Evolutionary conservation across 192 early-diverging fungal genomes (phyloP), one percentile per base, ranked within the genome.

Genomic region (Haplosporangium gracile): DNA sequence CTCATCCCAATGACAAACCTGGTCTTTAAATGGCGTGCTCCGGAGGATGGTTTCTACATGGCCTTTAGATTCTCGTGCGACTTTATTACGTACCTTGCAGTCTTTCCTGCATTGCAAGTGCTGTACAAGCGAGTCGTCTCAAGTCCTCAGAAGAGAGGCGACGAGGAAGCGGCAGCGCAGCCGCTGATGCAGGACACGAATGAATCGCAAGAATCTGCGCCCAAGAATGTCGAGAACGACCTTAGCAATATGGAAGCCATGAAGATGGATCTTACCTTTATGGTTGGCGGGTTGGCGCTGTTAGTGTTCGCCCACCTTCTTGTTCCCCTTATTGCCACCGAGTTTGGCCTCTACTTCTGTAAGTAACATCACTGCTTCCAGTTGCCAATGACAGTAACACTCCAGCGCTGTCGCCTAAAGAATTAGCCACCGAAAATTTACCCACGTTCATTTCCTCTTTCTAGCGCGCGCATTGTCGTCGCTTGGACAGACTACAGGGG

Each of bases 1-100:
- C 47, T 80, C 34, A 60, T 72, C 26, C 65, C 74, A 0, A 42
- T 81, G 72, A 81, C 74, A 6, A 81, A 71, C 40, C 68, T 75
- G 24, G 32, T 81, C 2, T 81, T 81, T 29, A 20, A 60, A 5
- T 76, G 80, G 80, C 34, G 15, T 7, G 43, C 63, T 1, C 57
- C 42, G 2, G 74, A 81, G n/a, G 74, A 81, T 16, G 68, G 74
- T 22, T 36, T 75, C 47, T 81, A 51, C 51, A 22, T 16, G n/a
- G 70, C 80, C 5, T 74, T 74, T 51, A 4, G 10, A 15, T 74
- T 16, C 34, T 11, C 20, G 1, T 75, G 47, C 34, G 8, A 60
- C 2, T 40, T 74, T 40, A 1, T 81, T 13, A 76, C 74, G 13
- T 75, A 70, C 39, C 36, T 70, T 20, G 43, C 16, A 3, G 11